phyloP scores from a whole-genome alignment of 192 early-diverging fungal genomes.

The Rhizophlyctis rosea region DNA sequence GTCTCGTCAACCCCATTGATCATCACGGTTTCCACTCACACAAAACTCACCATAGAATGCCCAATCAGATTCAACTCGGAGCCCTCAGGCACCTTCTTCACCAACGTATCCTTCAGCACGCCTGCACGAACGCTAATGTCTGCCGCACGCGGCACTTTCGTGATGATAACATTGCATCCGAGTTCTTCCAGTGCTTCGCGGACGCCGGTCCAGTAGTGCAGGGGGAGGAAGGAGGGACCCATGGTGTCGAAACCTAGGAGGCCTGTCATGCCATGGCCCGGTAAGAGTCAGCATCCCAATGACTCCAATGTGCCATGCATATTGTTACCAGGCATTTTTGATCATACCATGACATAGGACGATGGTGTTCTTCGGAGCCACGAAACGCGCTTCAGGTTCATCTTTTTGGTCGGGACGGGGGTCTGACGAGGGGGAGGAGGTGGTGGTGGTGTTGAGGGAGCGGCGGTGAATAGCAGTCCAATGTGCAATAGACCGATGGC shows the following conservation, averaged over 20 bases:
- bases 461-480: too few relatives aligned
- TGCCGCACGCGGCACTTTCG: slow-evolving; percentile 68
- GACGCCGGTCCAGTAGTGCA: slow-evolving; percentile 85
- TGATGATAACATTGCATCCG: slow-evolving; percentile 72
- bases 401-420: too few relatives aligned
- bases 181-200: slow-evolving; percentile 68
- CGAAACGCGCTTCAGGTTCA: not conserved
- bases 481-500: too few relatives aligned
- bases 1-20: not conserved
- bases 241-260: slow-evolving; percentile 84
- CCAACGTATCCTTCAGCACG: slow-evolving; percentile 61
- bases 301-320: too few relatives aligned
- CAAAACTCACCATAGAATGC: slow-evolving; percentile 73
- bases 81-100: slow-evolving; percentile 30
- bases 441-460: too few relatives aligned
- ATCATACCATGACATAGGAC: slow-evolving; percentile 74
- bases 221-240: slow-evolving; percentile 38
- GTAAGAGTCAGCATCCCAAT: too few relatives aligned
- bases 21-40: not conserved
- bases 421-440: too few relatives aligned
- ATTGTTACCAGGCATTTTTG: too few relatives aligned
- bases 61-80: slow-evolving; percentile 75
- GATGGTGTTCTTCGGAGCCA: slow-evolving; percentile 50
- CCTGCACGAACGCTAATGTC: slow-evolving; percentile 70
- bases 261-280: slow-evolving; percentile 34